Base-by-base conservation (phyloP, 352 stramenopile species). In the Phytophthora nicotianae region DNA sequence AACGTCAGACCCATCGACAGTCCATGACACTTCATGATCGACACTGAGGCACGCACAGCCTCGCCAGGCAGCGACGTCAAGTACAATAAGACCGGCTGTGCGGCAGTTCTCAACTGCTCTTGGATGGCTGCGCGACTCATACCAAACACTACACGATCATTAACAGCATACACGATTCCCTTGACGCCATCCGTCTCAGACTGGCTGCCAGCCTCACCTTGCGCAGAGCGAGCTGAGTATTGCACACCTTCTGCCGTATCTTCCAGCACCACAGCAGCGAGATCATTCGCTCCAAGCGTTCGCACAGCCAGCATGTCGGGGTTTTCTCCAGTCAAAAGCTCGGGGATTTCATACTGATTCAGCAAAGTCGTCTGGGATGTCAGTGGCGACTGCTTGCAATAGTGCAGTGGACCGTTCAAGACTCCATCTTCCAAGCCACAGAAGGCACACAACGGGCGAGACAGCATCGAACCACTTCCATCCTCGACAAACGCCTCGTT, bases 401-500 rank as follows among this genome's bases (percentile, higher is more conserved):
- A 23, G 14, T 75, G 55, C 16, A 92, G 61, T 11, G 65, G 35
- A 8, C 83, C 81, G 19, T 89, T 92, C 26, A 92, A 58, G 37
- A 92, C 79, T 3, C 74, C 79, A 54, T 90, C 79, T 63, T 82
- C 81, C 16, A 92, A 64, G 13, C 68, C 71, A 19, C 83, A 92
- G 46, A 90, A 86, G 13, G 58, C 65, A 50, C 83, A 92, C 21
- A 47, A 53, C 16, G 52, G 20, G 24, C 51, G 47, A 2, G 49
- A 45, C 24, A 63, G n/a, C 9, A 49, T 11, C 17, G 10, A 50
- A 27, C 41, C 42, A 26, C 11, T 57, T 23, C 14, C n/a, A 11
- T 57, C 24, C 5, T 60, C 33, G 14, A 16, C 13, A 50, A 4
- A 50, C 14, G 19, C 40, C 33, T 63, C 51, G 14, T 48, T 35